Conservation (phyloP, 345 rosid species). For the Ceriops zippeliana region DNA sequence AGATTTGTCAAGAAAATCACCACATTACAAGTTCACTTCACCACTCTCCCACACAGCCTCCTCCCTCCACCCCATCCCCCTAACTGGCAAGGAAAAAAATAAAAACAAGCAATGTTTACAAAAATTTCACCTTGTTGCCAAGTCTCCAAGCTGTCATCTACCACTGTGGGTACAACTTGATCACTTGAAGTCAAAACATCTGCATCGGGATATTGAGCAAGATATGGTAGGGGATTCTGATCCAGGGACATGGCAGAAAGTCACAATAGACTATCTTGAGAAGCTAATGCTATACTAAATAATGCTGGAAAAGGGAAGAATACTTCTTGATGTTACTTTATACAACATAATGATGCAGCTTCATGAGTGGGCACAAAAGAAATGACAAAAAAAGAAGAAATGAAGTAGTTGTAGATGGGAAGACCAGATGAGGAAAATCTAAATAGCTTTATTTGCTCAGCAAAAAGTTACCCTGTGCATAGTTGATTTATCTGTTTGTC, state of each 20-base stretch:
- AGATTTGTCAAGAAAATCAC: background rate
- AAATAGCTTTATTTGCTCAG: no score
- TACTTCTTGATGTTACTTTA: background rate
- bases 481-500: no score
- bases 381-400: background rate
- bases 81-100: no score
- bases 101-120: background rate
- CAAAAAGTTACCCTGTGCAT: no score
- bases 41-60: background rate
- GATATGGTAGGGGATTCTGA: constrained; percentile 92
- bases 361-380: background rate
- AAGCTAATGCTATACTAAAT: constrained; percentile 3
- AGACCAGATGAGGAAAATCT: no score
- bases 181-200: constrained; percentile 95
- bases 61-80: no score
- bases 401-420: background rate
- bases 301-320: background rate
- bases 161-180: constrained; percentile 89
- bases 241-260: constrained; percentile 20
- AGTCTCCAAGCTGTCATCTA: constrained; percentile 86
- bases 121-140: constrained; percentile 85
- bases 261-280: constrained; percentile 11
- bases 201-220: constrained; percentile 93
- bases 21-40: background rate
- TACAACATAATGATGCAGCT: no score